Percentiles rank a stretch among this genome's conserved stretches.
Conservation (phyloP, 257 asterid genomes). For the Ilex asprella region DNA sequence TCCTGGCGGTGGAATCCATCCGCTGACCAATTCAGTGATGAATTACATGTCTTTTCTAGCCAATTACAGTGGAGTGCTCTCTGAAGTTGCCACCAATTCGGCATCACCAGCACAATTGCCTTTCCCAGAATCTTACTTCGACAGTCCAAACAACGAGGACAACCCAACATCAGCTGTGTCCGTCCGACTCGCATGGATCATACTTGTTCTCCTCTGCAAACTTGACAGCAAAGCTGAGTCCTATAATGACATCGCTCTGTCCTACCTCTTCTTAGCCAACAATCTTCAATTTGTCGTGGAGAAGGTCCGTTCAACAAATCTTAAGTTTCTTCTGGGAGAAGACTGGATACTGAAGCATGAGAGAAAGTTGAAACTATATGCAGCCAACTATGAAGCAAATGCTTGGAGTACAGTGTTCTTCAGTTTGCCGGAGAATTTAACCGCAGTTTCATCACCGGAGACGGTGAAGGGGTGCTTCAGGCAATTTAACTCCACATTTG, state of each 20-base stretch:
- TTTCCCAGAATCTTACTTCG: slow-evolving; percentile 52
- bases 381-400: slow-evolving; percentile 41
- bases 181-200: slow-evolving; percentile 52
- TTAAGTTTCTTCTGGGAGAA: slow-evolving; percentile 47
- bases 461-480: slow-evolving; percentile 30
- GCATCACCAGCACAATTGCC: slow-evolving; percentile 19
- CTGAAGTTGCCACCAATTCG: slow-evolving; percentile 31
- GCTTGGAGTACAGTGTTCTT: slow-evolving; percentile 49
- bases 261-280: slow-evolving; percentile 66
- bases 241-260: slow-evolving; percentile 47
- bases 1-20: slow-evolving; percentile 63
- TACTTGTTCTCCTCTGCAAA: slow-evolving; percentile 65
- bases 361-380: slow-evolving; percentile 48
- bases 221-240: slow-evolving; percentile 56
- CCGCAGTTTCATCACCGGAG: slow-evolving; percentile 14
- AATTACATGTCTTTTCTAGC: slow-evolving; percentile 37
- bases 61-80: slow-evolving; percentile 40
- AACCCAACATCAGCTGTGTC: slow-evolving; percentile 31
- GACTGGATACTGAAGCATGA: slow-evolving; percentile 50
- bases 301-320: slow-evolving; percentile 28
- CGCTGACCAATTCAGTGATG: slow-evolving; percentile 42
- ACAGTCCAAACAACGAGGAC: slow-evolving; percentile 15
- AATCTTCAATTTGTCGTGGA: slow-evolving; percentile 45
- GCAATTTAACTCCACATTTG: slow-evolving; percentile 45
- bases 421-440: slow-evolving; percentile 34